Conservation (phyloP, 164 flowering plant genomes). For the Sextonia rubra region DNA sequence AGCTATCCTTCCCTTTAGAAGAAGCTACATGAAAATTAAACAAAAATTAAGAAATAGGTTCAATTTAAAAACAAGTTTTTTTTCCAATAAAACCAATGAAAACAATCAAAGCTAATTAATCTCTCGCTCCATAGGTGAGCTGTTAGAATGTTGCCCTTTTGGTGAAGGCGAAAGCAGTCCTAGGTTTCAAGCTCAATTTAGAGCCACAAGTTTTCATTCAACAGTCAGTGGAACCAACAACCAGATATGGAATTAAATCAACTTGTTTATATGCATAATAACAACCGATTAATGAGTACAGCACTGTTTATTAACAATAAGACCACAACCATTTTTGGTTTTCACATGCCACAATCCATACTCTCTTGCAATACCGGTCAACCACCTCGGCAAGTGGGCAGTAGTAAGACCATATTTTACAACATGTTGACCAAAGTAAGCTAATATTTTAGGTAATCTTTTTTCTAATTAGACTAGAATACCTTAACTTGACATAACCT, state of each 20-base stretch:
- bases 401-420: no score
- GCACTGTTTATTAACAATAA: no score
- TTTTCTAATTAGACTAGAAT: no score
- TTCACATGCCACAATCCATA: no score
- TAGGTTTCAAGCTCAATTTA: neutral
- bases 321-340: no score
- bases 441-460: no score
- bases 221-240: neutral
- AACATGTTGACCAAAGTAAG: no score
- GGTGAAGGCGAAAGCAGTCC: neutral
- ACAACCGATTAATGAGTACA: neutral
- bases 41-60: neutral
- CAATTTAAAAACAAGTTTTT: neutral
- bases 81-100: neutral
- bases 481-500: no score
- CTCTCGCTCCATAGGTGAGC: neutral
- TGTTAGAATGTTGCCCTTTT: neutral
- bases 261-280: neutral
- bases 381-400: no score
- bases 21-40: neutral
- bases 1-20: constrained; percentile 1
- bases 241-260: neutral
- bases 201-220: neutral
- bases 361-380: no score
- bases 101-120: neutral